Evolutionary conservation across 2,329 filamentous ascomycete genomes (phyloP), one percentile per base, ranked within the genome.

Genomic region (Lachnellula cervina): DNA sequence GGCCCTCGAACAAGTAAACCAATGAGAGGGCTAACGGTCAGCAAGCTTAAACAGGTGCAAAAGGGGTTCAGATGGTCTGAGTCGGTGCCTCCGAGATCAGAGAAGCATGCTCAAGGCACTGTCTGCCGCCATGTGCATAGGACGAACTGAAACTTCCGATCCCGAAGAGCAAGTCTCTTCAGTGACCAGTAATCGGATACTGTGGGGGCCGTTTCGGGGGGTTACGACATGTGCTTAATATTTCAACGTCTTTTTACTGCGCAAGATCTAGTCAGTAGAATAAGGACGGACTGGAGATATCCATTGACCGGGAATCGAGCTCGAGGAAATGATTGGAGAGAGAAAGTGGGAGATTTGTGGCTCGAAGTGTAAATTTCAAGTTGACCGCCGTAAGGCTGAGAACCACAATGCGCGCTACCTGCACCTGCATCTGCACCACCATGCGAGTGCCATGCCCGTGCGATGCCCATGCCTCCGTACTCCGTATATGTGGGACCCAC

Each of bases 321-420:
- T 35, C 42, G 6, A 23, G 14, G 37, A n/a, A 38, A 40, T 25
- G 35, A 51, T 42, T 51, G 49, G 49, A 35, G 32, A 35, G 46
- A 16, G 16, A 17, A 45, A 45, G 42, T 23, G 44, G 16, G 32
- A 21, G n/a, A 19, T 13, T 34, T 13, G 28, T 21, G 28, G 3
- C 46, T 25, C 19, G 19, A 5, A 21, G 28, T 49, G n/a, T 5
- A 17, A 37, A 17, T 17, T 16, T 37, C 3, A 37, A n/a, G 46
- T 38, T 9, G 49, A 51, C 17, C 4, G 19, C n/a, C 51, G 19
- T 52, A 52, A 47, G 51, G 51, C 51, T 52, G 51, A 25, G 38
- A 52, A 28, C 43, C 25, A 52, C 35, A 14, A 44, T 44, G 42
- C 19, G 13, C 19, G 42, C 42, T 44, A n/a, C 40, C 13, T 43